Conservation (phyloP, 225 moss, liverwort and hornwort species). For the Asterella californica region DNA sequence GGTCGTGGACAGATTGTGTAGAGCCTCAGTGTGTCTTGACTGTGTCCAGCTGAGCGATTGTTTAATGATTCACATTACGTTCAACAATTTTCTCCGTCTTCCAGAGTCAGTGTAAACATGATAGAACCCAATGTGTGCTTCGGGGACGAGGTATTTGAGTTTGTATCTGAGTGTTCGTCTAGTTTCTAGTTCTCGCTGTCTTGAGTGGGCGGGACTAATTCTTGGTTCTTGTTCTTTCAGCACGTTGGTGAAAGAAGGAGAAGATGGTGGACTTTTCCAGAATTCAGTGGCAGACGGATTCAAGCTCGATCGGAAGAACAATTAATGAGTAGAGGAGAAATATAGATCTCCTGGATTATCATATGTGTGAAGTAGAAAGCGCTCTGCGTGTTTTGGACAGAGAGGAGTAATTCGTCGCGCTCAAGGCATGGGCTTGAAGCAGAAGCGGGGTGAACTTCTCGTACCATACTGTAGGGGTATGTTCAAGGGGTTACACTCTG, state of each 20-base stretch:
- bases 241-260: not conserved
- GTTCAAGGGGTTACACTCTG: not conserved
- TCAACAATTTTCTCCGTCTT: not conserved
- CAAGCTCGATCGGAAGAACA: not conserved
- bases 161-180: not conserved
- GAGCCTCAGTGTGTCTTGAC: not conserved
- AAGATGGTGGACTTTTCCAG: not conserved
- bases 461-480: not conserved
- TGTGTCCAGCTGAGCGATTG: not conserved
- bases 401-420: not conserved
- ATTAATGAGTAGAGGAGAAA: not conserved
- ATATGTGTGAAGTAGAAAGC: not conserved
- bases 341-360: not conserved
- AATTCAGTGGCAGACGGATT: not conserved
- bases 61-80: not conserved
- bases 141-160: not conserved
- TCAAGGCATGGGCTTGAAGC: constrained; percentile 23
- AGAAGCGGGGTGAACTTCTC: not conserved
- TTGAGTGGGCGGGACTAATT: not conserved
- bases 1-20: not conserved
- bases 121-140: not conserved
- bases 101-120: not conserved
- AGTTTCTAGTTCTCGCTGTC: not conserved
- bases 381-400: not conserved
- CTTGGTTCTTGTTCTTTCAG: constrained; percentile 17